These are phyloP conservation scores for Penicillium sp. DNA, from an alignment of 2,329 filamentous ascomycete genomes.

Conservation along the genomic window DNA sequence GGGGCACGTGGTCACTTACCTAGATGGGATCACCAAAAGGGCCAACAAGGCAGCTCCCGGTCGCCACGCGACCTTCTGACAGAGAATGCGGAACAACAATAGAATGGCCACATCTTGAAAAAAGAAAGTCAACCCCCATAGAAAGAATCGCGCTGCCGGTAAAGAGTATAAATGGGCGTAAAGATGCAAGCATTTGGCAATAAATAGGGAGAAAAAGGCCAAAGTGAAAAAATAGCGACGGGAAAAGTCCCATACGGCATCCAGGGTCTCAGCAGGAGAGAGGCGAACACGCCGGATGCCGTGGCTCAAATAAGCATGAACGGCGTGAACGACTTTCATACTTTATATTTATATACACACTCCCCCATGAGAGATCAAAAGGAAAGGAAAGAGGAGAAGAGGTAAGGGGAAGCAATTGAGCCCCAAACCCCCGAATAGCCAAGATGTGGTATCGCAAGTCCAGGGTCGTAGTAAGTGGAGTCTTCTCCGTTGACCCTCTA, in stretches of 20 bases:
- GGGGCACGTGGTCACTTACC: conserved; percentile 21
- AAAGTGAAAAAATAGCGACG: conserved; percentile 35
- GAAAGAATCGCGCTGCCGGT: conserved; percentile 21
- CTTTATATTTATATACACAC: background rate
- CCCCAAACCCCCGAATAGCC: conserved; percentile 3
- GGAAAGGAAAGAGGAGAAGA: background rate
- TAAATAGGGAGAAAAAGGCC: conserved; percentile 27
- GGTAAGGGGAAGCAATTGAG: background rate
- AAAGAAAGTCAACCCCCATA: conserved; percentile 33
- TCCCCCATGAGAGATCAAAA: background rate
- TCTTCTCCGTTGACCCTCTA: background rate
- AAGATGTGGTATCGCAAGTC: background rate
- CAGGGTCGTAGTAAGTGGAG: background rate
- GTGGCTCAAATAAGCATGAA: conserved; percentile 12
- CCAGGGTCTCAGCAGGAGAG: conserved; percentile 16
- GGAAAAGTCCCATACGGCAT: conserved; percentile 29
- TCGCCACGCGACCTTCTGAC: conserved; percentile 25
- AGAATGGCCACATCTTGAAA: conserved; percentile 32
- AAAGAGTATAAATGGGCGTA: conserved; percentile 30
- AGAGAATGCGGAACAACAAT: conserved; percentile 24
- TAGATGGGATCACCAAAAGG: conserved; percentile 29
- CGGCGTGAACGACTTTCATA: conserved; percentile 13
- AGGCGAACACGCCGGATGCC: conserved; percentile 11
- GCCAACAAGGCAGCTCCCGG: conserved; percentile 20
- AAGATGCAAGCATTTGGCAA: conserved; percentile 30